Percentiles rank a stretch among this genome's conserved stretches.
These are phyloP conservation scores for Rostrohypoxylon terebratum DNA, from an alignment of 495 filamentous ascomycete genomes.

Conservation along the genomic window DNA sequence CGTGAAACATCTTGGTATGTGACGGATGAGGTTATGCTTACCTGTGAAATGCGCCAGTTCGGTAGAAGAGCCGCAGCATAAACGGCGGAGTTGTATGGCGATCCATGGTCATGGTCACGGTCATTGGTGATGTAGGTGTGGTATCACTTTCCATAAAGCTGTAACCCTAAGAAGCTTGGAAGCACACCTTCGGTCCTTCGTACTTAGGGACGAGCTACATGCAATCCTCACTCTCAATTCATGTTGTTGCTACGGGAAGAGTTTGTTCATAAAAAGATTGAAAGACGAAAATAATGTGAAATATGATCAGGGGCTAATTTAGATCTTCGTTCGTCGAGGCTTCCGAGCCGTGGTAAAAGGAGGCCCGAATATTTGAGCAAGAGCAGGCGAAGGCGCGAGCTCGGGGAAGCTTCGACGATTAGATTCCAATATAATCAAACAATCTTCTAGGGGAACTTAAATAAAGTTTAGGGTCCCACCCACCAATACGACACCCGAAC, in stretches of 20 bases:
- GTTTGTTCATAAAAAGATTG: background rate
- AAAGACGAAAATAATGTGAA: background rate
- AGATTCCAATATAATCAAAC: slow-evolving; percentile 21
- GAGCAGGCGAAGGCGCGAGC: slow-evolving; percentile 36
- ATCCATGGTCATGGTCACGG: slow-evolving; percentile 68
- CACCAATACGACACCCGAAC: slow-evolving; percentile 10
- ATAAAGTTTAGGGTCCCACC: slow-evolving; percentile 28
- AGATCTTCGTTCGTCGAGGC: slow-evolving; percentile 19
- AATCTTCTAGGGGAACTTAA: slow-evolving; percentile 23
- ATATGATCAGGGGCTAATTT: background rate
- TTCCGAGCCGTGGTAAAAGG: slow-evolving; percentile 5
- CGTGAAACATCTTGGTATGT: slow-evolving; percentile 1
- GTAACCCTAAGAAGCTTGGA: slow-evolving; percentile 2
- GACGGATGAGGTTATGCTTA: slow-evolving; percentile 47
- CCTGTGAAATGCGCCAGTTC: slow-evolving; percentile 77
- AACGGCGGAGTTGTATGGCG: slow-evolving; percentile 80
- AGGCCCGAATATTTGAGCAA: slow-evolving; percentile 15
- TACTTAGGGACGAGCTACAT: slow-evolving; percentile 10
- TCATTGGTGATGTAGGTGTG: slow-evolving; percentile 44
- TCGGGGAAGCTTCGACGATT: slow-evolving; percentile 34
- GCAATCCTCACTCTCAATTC: slow-evolving; percentile 28
- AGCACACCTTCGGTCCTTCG: slow-evolving; percentile 29
- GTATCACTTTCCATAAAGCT: slow-evolving; percentile 25
- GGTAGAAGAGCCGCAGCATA: slow-evolving; percentile 90
- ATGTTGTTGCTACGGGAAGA: slow-evolving; percentile 23